phyloP scores from a whole-genome alignment of 768 basidiomycete genomes.

The Pulveroboletus ravenelii region DNA sequence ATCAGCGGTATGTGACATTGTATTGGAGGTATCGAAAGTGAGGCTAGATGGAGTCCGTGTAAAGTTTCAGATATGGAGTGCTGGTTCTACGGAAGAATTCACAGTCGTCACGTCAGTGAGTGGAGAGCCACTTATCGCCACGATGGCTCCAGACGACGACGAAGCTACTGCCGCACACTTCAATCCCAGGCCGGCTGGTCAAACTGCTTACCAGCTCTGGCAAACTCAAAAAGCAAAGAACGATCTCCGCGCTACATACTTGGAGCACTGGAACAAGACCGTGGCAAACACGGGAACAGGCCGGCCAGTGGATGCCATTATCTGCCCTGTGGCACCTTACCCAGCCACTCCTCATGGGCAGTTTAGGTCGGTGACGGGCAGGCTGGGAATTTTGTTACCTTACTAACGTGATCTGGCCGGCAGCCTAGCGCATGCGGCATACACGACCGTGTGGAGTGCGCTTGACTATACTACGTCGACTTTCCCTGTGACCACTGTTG shows the following conservation, averaged over 20 bases:
- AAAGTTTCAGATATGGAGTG: constrained; percentile 40
- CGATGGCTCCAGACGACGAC: constrained; percentile 38
- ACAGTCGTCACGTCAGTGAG: constrained; percentile 30
- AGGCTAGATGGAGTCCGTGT: neutral
- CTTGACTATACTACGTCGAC: constrained; percentile 61
- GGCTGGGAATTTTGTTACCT: neutral
- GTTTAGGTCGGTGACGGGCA: constrained; percentile 38
- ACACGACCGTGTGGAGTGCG: constrained; percentile 62
- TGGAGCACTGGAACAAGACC: constrained; percentile 61
- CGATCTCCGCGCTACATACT: constrained; percentile 50
- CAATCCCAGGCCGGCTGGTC: constrained; percentile 23
- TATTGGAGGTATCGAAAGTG: neutral
- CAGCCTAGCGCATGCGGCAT: constrained; percentile 39
- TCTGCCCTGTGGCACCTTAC: constrained; percentile 57
- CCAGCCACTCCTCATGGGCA: constrained; percentile 61
- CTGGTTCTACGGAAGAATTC: constrained; percentile 49
- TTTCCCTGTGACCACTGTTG: constrained; percentile 62
- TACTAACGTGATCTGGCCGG: neutral
- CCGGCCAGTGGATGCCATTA: constrained; percentile 72
- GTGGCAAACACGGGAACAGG: constrained; percentile 53
- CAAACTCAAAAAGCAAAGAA: constrained; percentile 49
- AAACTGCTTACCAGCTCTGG: constrained; percentile 63
- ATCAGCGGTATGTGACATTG: constrained; percentile 36
- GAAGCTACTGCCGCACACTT: constrained; percentile 20
- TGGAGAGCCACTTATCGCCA: constrained; percentile 53